Percentiles rank a stretch among this genome's conserved stretches.
These are phyloP conservation scores for Tetraselmis striata DNA, from an alignment of 139 green algal species.

Conservation along the genomic window DNA sequence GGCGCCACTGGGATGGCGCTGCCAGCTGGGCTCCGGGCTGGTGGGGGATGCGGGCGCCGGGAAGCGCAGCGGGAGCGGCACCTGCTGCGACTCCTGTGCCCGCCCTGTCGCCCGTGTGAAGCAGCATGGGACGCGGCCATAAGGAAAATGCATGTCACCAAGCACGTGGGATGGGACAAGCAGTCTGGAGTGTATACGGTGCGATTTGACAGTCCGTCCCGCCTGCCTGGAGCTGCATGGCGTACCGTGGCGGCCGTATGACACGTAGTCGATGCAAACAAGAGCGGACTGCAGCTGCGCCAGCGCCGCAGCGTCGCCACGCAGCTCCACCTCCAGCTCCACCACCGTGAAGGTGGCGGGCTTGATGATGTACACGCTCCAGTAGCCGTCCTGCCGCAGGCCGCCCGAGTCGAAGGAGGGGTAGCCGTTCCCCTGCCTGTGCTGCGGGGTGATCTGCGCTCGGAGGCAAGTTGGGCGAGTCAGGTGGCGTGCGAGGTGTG, in stretches of 20 bases:
- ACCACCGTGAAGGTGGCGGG: slow-evolving; percentile 2
- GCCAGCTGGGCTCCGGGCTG: neutral
- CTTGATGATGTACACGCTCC: slow-evolving; percentile 33
- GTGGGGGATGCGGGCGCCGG: slow-evolving; percentile 1
- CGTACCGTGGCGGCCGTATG: slow-evolving; percentile 30
- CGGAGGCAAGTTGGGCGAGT: too few species aligned
- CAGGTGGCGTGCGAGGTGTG: too few species aligned
- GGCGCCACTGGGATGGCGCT: neutral
- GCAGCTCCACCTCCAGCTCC: neutral
- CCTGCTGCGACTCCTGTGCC: slow-evolving; percentile 14
- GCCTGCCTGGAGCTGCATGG: too few species aligned
- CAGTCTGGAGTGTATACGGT: too few species aligned
- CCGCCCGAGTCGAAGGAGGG: neutral
- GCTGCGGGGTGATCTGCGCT: slow-evolving; percentile 18
- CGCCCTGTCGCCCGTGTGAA: too few species aligned
- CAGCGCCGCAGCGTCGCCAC: neutral
- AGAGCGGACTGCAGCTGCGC: slow-evolving; percentile 1
- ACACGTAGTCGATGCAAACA: slow-evolving; percentile 16
- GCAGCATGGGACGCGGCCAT: too few species aligned
- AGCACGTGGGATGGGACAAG: too few species aligned
- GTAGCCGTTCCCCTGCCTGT: slow-evolving; percentile 12
- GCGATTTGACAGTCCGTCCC: too few species aligned
- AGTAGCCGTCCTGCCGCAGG: slow-evolving; percentile 34
- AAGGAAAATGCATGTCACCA: too few species aligned
- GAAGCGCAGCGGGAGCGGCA: slow-evolving; percentile 19